Percentiles rank a stretch among this genome's conserved stretches.
phyloP scores from a whole-genome alignment of 805 yeast species.

The Blastobotrys chiropterorum region DNA sequence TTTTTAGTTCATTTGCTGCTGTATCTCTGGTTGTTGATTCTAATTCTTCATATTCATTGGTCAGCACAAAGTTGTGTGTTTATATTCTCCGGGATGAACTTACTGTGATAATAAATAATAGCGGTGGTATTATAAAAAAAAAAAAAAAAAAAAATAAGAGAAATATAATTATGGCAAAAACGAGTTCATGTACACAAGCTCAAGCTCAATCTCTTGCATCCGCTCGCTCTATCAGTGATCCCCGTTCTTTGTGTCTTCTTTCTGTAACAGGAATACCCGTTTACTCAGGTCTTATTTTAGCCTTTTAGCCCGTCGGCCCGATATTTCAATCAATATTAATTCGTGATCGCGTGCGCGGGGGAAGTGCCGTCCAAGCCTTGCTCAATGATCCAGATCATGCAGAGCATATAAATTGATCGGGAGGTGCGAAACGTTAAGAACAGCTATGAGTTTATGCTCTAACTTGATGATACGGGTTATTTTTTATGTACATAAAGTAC shows the following conservation, averaged over 20 bases:
- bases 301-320: background rate
- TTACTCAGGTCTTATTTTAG: background rate
- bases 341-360: background rate
- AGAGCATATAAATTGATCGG: background rate
- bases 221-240: background rate
- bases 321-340: too few species aligned
- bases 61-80: too few species aligned
- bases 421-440: too few species aligned
- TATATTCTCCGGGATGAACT: background rate
- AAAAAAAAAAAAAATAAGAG: too few species aligned
- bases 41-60: background rate
- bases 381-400: too few species aligned
- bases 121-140: background rate
- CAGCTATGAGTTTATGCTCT: background rate
- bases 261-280: background rate
- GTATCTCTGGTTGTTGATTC: background rate
- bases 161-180: too few species aligned
- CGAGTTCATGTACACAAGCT: background rate
- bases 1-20: background rate
- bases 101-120: background rate
- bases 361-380: background rate
- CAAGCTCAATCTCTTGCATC: background rate
- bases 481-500: constrained; percentile 16
- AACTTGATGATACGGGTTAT: background rate
- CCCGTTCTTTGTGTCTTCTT: background rate